Evolutionary conservation across 345 rosid genomes (phyloP).

Genomic region (Rhizophora apiculata): DNA sequence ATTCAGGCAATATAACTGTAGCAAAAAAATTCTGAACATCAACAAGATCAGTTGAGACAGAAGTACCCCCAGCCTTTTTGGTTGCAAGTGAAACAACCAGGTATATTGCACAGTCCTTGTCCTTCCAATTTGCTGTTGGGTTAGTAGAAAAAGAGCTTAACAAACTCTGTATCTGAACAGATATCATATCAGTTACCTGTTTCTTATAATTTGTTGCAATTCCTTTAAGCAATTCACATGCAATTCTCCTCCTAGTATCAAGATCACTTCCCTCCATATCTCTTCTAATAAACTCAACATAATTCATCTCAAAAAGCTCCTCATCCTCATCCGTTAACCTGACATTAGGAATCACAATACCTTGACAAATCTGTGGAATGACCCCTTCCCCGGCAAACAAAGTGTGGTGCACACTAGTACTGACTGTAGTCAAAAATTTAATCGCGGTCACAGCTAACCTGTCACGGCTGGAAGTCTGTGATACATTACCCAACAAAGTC

Average conservation of each 20-base stretch:
- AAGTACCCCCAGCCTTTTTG: constrained; percentile 75
- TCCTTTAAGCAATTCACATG: constrained; percentile 93
- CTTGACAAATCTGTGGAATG: constrained; percentile 76
- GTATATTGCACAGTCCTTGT: constrained; percentile 93
- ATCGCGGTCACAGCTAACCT: constrained; percentile 80
- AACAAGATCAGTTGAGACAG: constrained; percentile 81
- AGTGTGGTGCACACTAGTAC: constrained; percentile 88
- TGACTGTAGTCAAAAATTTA: constrained; percentile 91
- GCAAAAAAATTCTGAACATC: constrained; percentile 80
- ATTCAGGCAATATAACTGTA: constrained; percentile 74
- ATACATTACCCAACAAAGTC: constrained; percentile 76
- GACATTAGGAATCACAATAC: constrained; percentile 93
- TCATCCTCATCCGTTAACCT: constrained; percentile 91
- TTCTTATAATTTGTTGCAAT: constrained; percentile 77
- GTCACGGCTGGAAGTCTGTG: constrained; percentile 70
- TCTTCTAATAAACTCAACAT: constrained; percentile 89
- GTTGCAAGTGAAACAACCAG: constrained; percentile 88
- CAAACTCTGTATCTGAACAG: constrained; percentile 75
- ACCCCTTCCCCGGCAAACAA: constrained; percentile 76
- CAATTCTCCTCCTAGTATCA: constrained; percentile 97
- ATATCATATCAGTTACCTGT: constrained; percentile 60
- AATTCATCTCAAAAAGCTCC: constrained; percentile 96
- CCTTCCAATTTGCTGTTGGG: constrained; percentile 85
- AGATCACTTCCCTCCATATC: constrained; percentile 99
- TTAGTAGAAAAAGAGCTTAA: constrained; percentile 57